These are phyloP conservation scores for Fusarium miscanthi DNA, from an alignment of 2,329 filamentous ascomycete species.

Conservation along the genomic window DNA sequence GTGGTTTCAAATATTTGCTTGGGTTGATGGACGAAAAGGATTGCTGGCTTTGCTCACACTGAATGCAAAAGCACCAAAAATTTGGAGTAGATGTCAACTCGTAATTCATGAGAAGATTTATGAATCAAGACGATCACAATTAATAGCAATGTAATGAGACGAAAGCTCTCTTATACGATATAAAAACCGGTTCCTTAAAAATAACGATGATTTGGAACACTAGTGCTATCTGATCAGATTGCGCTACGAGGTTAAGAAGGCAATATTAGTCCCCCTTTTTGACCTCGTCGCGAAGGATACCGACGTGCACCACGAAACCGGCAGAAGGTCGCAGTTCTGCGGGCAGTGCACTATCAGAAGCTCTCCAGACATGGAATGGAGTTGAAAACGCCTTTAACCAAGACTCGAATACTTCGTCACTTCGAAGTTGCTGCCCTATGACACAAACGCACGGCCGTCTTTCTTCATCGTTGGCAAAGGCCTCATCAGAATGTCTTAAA, in stretches of 20 bases:
- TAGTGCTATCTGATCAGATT: neutral
- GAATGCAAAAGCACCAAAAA: slow-evolving; percentile 29
- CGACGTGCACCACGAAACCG: slow-evolving; percentile 87
- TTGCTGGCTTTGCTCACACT: slow-evolving; percentile 18
- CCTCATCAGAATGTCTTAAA: slow-evolving; percentile 55
- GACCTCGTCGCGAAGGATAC: slow-evolving; percentile 64
- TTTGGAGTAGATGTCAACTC: slow-evolving; percentile 16
- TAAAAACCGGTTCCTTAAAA: neutral
- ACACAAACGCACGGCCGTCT: slow-evolving; percentile 74
- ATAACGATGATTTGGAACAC: neutral
- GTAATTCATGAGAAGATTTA: slow-evolving; percentile 27
- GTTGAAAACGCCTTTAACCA: slow-evolving; percentile 78
- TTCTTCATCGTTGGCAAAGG: slow-evolving; percentile 21
- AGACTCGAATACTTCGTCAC: slow-evolving; percentile 83
- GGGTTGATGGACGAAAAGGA: slow-evolving; percentile 23
- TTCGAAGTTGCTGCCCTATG: slow-evolving; percentile 88
- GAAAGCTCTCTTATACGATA: slow-evolving; percentile 13
- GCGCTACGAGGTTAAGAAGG: neutral
- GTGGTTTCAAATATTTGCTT: slow-evolving; percentile 18
- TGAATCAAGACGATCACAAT: slow-evolving; percentile 19
- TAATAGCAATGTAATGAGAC: slow-evolving; percentile 12
- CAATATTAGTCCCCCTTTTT: neutral
- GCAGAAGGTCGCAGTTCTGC: slow-evolving; percentile 68
- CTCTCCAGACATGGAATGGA: slow-evolving; percentile 79
- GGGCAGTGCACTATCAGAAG: slow-evolving; percentile 73